Evolutionary conservation across 1,284 basidiomycete species (phyloP).

Genomic region (Jaminaea rosea): DNA sequence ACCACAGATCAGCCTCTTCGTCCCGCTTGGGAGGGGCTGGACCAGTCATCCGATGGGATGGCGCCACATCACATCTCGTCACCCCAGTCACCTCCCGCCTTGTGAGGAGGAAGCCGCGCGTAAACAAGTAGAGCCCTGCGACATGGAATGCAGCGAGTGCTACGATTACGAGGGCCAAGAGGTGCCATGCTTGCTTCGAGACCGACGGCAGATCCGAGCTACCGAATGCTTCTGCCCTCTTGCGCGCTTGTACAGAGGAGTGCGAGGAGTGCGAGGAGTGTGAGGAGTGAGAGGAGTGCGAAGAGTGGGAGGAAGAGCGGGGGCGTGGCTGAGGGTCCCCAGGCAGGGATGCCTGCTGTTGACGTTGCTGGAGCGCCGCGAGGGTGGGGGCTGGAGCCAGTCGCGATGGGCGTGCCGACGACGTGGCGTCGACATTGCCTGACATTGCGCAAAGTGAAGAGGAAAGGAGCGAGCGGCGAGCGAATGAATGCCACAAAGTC

Average conservation of each 20-base stretch:
- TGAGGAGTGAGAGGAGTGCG: conserved; percentile 18
- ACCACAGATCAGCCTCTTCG: background rate
- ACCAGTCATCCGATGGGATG: background rate
- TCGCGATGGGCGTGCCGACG: too few species aligned
- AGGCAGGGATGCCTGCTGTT: too few species aligned
- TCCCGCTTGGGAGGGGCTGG: background rate
- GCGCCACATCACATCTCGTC: background rate
- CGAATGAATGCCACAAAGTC: too few species aligned
- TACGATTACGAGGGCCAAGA: conserved; percentile 7
- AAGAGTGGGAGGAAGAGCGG: background rate
- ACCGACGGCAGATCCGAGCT: background rate
- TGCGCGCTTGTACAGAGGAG: conserved; percentile 9
- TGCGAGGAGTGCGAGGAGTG: conserved; percentile 32
- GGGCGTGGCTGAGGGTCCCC: too few species aligned
- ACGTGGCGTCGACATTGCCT: too few species aligned
- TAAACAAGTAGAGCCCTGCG: conserved; percentile 32
- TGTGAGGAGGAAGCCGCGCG: conserved; percentile 40
- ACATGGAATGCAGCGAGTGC: conserved; percentile 13
- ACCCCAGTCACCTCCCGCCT: conserved; percentile 24
- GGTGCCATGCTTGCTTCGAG: conserved; percentile 2
- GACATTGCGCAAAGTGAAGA: too few species aligned
- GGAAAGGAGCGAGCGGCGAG: too few species aligned
- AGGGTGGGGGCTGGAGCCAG: too few species aligned
- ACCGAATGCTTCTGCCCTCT: background rate
- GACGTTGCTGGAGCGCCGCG: too few species aligned